phyloP scores from a whole-genome alignment of 2,329 filamentous ascomycete genomes.

The Pseudogymnoascus verrucosus region DNA sequence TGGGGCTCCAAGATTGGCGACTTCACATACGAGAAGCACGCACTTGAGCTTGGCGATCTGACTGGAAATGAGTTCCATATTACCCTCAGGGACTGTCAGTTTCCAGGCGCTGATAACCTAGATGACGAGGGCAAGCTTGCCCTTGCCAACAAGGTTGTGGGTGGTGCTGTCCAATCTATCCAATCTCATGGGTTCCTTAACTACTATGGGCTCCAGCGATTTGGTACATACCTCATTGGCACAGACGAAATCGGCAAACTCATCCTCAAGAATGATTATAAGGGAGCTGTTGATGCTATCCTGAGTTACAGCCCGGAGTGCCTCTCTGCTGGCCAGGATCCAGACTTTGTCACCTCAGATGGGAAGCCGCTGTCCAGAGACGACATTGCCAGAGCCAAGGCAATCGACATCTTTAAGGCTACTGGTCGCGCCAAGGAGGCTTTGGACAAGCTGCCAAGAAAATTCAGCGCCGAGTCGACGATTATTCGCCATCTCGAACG shows the following conservation, averaged over 20 bases:
- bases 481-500: slow-evolving; percentile 68
- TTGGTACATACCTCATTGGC: slow-evolving; percentile 78
- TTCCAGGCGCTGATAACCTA: slow-evolving; percentile 38
- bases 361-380: slow-evolving; percentile 56
- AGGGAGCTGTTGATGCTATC: slow-evolving; percentile 71
- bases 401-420: slow-evolving; percentile 65
- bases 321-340: slow-evolving; percentile 45
- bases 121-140: slow-evolving; percentile 41
- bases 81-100: slow-evolving; percentile 75
- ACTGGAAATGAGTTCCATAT: slow-evolving; percentile 89
- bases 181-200: slow-evolving; percentile 80
- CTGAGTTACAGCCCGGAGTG: slow-evolving; percentile 62
- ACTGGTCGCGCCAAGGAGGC: slow-evolving; percentile 52
- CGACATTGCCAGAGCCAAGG: slow-evolving; percentile 69
- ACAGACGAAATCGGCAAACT: slow-evolving; percentile 80
- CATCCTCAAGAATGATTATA: slow-evolving; percentile 73
- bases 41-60: slow-evolving; percentile 75
- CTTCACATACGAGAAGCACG: slow-evolving; percentile 65
- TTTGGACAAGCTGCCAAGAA: slow-evolving; percentile 61
- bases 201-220: slow-evolving; percentile 96
- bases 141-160: slow-evolving; percentile 42
- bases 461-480: slow-evolving; percentile 71
- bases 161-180: slow-evolving; percentile 58
- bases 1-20: slow-evolving; percentile 63
- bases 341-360: slow-evolving; percentile 31